These are phyloP conservation scores for Mallotus repandus DNA, from an alignment of 441 rosid species.

Conservation along the genomic window DNA sequence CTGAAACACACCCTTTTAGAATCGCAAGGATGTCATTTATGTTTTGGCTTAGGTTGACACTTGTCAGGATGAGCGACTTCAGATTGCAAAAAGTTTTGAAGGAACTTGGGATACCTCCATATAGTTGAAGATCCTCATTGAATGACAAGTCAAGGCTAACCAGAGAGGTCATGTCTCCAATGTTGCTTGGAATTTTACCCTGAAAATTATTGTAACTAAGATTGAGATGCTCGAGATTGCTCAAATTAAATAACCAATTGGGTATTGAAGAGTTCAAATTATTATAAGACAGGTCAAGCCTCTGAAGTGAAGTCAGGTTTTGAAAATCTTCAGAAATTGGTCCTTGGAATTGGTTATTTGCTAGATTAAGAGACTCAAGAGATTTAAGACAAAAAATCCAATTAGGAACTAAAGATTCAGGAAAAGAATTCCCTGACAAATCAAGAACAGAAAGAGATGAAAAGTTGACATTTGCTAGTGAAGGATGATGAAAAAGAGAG, in stretches of 20 bases:
- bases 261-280: neutral
- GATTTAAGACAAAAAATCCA: constrained; percentile 5
- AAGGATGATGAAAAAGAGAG: neutral
- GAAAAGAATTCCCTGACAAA: neutral
- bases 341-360: neutral
- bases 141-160: constrained; percentile 8
- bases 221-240: constrained; percentile 1
- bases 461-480: neutral
- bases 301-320: neutral
- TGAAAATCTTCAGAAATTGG: neutral
- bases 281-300: neutral
- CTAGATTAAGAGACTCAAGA: neutral
- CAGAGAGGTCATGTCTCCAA: constrained; percentile 14
- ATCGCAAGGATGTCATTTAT: constrained; percentile 5
- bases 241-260: constrained; percentile 12
- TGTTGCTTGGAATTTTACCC: constrained; percentile 11
- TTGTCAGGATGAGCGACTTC: neutral
- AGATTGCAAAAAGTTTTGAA: constrained; percentile 14
- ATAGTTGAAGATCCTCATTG: neutral
- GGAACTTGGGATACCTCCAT: constrained; percentile 16
- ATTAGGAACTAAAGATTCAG: neutral
- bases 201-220: neutral
- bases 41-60: constrained; percentile 1
- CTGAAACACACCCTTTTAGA: constrained; percentile 3
- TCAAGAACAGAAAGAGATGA: constrained; percentile 3